Base-by-base conservation (phyloP, 108 stramenopile species). In the Licmophora abbreviata region DNA sequence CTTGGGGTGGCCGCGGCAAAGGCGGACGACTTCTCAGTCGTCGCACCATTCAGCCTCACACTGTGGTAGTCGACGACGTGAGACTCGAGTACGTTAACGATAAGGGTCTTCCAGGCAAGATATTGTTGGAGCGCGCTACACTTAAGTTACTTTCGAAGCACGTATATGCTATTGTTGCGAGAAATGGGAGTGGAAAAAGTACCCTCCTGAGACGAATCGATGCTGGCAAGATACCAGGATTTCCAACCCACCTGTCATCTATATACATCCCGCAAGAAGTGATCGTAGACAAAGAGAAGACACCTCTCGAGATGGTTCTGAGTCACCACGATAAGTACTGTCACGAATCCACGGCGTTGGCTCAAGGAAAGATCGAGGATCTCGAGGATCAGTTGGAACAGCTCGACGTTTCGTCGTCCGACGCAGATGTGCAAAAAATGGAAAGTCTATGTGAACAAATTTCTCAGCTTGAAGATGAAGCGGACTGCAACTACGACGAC, bases 1-100 rank as follows among this genome's bases (percentile, higher is more conserved):
- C 56, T 0, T 85, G 86, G 86, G 82, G 87, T 36, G 87, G 87
- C 0, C 64, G 75, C 47, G 87, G 87, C 24, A 68, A 75, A 36
- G 87, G 87, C 5, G 87, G 87, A 12, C 77, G 86, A 0, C 82
- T 79, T 7, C 25, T 68, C 0, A 61, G 61, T 17, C 54, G 87
- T 11, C 58, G 78, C 18, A 88, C 87, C 2, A 48, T 72, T n/a
- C 87, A 88, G 40, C 82, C 82, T 0, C 34, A 60, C 2, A 69
- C 78, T 48, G 62, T 88, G 20, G 73, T 82, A 1, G 75, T 88
- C 11, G 80, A 84, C 38, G 66, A 65, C 33, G 71, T 89, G 1
- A 47, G 55, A 21, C 50, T 89, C 10, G 75, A 83, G 50, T 89
- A 79, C 54, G 53, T 80, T 14, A 66, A 69, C 64, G 23, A 40